These are phyloP conservation scores for Pseudogymnoascus sp. DNA, from an alignment of 2,329 filamentous ascomycete species.

Conservation along the genomic window DNA sequence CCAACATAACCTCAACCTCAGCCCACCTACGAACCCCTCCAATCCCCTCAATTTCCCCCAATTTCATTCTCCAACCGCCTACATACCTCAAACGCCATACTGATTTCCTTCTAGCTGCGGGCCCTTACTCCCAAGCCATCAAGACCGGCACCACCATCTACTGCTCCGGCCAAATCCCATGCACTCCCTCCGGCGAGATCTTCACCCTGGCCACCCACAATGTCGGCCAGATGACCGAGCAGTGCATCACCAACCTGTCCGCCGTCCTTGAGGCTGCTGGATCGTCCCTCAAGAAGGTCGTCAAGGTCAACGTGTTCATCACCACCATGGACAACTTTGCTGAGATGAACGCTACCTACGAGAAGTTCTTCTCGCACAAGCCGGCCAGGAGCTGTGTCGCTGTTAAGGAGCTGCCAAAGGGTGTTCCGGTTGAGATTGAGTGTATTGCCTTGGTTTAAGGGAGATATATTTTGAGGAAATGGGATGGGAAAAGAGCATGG, in stretches of 20 bases:
- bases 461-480: not conserved
- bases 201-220: constrained; percentile 41
- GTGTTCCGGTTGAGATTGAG: constrained; percentile 86
- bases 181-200: constrained; percentile 23
- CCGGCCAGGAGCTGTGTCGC: constrained; percentile 87
- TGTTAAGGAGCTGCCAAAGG: constrained; percentile 81
- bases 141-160: constrained; percentile 53
- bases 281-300: constrained; percentile 67
- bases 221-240: constrained; percentile 56
- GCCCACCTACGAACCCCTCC: constrained; percentile 9
- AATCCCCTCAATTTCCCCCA: not conserved
- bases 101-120: constrained; percentile 27
- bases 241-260: constrained; percentile 70
- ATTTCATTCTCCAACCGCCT: not conserved
- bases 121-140: constrained; percentile 46
- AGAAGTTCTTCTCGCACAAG: constrained; percentile 76
- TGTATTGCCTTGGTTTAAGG: constrained; percentile 63
- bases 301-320: constrained; percentile 91
- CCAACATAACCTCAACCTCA: not conserved
- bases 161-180: constrained; percentile 48
- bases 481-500: not conserved
- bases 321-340: constrained; percentile 83
- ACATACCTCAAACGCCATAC: not conserved
- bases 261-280: constrained; percentile 80
- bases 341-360: constrained; percentile 77